Evolutionary conservation across 768 basidiomycete genomes (phyloP), one percentile per base, ranked within the genome.

Genomic region (Amanita jacksonii): DNA sequence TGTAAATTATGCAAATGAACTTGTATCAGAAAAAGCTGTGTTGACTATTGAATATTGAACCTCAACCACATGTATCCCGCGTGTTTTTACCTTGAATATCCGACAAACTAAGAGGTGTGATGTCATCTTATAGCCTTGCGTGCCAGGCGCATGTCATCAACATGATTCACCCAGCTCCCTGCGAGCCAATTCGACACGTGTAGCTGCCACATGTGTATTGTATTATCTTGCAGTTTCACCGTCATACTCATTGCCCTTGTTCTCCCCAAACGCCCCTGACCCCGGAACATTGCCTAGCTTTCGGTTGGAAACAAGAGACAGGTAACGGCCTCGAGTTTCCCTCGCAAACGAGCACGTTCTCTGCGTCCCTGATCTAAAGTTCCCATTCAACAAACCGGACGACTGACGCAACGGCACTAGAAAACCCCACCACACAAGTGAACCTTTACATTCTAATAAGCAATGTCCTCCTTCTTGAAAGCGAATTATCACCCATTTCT

Each of bases 401-500:
- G 5, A 25, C 7, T 8, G 6, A 16, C 15, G 15, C 15, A n/a
- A 40, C 23, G 25, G 12, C n/a, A n/a, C n/a, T n/a, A n/a, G n/a
- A n/a, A n/a, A n/a, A n/a, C n/a, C n/a, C n/a, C n/a, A n/a, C n/a
- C n/a, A n/a, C n/a, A n/a, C n/a, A n/a, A n/a, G n/a, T n/a, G n/a
- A n/a, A n/a, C 42, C 15, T 20, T 23, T 51, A 33, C 43, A 49
- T 43, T 23, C 50, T 53, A 39, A 70, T 66, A 67, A 18, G 23
- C 19, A 32, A 42, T 42, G 41, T 22, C 31, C 8, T 59, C 69
- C 28, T 64, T 63, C 48, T 59, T 70, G 51, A 69, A 71, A 55
- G 67, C 72, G 5, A 68, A 73, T 51, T 80, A 79, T 48, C 77
- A 80, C 47, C 79, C 79, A 1, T 69, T 78, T 49, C 62, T 80